Conservation (phyloP, 495 filamentous ascomycete species). For the Aspergillus panamensis region DNA sequence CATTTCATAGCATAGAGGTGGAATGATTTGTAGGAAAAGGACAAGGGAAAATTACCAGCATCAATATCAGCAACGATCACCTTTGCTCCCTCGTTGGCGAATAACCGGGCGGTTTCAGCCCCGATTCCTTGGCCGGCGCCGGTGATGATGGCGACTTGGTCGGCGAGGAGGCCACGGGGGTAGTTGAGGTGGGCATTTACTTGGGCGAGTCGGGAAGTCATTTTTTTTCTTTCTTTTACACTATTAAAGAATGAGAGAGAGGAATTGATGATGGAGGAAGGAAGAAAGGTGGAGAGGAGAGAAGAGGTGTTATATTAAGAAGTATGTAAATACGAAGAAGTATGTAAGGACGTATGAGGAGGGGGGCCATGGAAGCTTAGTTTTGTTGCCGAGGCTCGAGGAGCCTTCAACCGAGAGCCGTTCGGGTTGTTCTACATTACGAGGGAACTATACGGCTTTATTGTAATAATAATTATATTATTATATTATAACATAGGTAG, state of each 20-base stretch:
- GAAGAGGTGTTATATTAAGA: neutral
- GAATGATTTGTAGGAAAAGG: neutral
- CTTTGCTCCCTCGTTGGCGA: constrained; percentile 82
- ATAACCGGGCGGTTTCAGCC: constrained; percentile 74
- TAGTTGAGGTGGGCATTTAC: constrained; percentile 75
- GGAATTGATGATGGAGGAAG: constrained; percentile 4
- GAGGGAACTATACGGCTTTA: no score
- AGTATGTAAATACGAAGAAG: neutral
- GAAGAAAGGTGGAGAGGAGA: neutral
- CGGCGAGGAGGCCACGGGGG: constrained; percentile 69
- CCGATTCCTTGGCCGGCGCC: constrained; percentile 88
- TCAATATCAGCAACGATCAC: constrained; percentile 83
- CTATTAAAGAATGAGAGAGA: constrained; percentile 11
- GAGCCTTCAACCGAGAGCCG: constrained; percentile 11
- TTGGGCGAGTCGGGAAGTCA: constrained; percentile 58
- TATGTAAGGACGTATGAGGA: neutral
- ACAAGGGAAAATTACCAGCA: constrained; percentile 45
- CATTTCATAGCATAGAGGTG: no score
- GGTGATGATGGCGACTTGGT: constrained; percentile 84
- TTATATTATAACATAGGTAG: no score
- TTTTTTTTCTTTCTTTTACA: constrained; percentile 19
- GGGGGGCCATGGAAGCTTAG: neutral
- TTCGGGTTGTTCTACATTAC: neutral
- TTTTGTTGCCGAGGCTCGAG: constrained; percentile 12
- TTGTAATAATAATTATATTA: no score